A percentile compares a stretch with the other conserved stretches of the same genome.
These are phyloP conservation scores for Fusarium foetens DNA, from an alignment of 2,329 filamentous ascomycete species.

Conservation along the genomic window DNA sequence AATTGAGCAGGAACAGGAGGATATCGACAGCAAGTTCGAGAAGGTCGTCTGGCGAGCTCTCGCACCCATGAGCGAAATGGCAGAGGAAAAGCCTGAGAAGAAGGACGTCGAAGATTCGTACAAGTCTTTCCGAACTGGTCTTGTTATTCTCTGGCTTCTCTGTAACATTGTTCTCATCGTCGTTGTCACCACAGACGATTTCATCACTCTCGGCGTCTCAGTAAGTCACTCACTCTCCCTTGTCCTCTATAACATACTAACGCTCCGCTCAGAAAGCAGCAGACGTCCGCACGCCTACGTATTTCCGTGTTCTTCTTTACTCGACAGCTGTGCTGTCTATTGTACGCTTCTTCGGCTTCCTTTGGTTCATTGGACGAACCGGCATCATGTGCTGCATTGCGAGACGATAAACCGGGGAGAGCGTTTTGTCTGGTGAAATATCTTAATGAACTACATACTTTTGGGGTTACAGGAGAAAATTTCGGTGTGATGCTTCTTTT, in stretches of 20 bases:
- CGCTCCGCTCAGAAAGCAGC: conserved; percentile 23
- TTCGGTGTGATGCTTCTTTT: not conserved
- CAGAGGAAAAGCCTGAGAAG: conserved; percentile 33
- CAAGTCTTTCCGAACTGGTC: conserved; percentile 41
- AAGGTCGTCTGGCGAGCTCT: conserved; percentile 41
- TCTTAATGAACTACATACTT: conserved; percentile 19
- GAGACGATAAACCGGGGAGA: conserved; percentile 19
- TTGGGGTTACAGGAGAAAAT: conserved; percentile 3
- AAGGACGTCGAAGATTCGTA: conserved; percentile 41
- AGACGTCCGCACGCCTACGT: conserved; percentile 34
- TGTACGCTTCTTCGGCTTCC: conserved; percentile 40
- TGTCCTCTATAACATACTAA: conserved; percentile 4
- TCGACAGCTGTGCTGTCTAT: conserved; percentile 39
- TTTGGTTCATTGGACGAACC: conserved; percentile 41
- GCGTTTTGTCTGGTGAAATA: not conserved
- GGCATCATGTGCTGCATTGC: conserved; percentile 43
- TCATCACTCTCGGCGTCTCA: conserved; percentile 33
- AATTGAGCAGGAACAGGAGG: conserved; percentile 40
- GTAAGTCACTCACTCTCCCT: conserved; percentile 3
- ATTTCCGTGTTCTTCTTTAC: conserved; percentile 40
- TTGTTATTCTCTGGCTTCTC: conserved; percentile 40
- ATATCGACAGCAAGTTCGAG: conserved; percentile 42
- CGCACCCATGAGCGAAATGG: conserved; percentile 38
- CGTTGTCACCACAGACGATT: conserved; percentile 41
- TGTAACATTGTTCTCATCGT: conserved; percentile 42